Evolutionary conservation across 1,284 basidiomycete genomes (phyloP).

Genomic region (Cutaneotrichosporon sp.): DNA sequence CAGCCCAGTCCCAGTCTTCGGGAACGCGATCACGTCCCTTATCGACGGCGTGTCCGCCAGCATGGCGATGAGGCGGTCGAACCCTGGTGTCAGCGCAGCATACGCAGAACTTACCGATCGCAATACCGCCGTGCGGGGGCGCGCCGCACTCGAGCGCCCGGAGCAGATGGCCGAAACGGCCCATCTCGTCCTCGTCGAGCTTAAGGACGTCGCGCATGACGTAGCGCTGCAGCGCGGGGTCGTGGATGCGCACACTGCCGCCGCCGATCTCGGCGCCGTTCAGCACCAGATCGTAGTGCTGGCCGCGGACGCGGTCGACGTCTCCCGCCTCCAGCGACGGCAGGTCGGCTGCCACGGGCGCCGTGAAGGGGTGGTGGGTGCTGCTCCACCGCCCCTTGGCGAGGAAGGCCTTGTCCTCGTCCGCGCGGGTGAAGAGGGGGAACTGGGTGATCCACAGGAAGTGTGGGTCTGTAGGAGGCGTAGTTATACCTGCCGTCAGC

Average conservation of each 20-base stretch:
- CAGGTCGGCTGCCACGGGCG: conserved; percentile 86
- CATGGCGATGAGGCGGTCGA: conserved; percentile 38
- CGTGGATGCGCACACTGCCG: conserved; percentile 87
- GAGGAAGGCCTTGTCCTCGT: conserved; percentile 79
- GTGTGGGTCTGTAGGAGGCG: conserved; percentile 60
- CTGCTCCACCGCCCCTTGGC: conserved; percentile 82
- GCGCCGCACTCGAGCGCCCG: conserved; percentile 82
- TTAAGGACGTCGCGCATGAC: conserved; percentile 74
- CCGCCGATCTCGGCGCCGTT: conserved; percentile 92
- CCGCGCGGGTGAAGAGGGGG: conserved; percentile 83
- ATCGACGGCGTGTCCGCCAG: conserved; percentile 78
- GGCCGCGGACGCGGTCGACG: conserved; percentile 70
- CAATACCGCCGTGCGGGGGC: conserved; percentile 93
- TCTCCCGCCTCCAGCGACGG: conserved; percentile 64
- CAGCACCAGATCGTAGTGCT: conserved; percentile 96
- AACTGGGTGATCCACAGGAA: conserved; percentile 96
- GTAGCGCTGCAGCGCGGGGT: conserved; percentile 74
- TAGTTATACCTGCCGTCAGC: conserved; percentile 53
- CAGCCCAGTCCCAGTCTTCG: conserved; percentile 76
- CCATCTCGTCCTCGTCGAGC: conserved; percentile 66
- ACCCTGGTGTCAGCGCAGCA: not conserved
- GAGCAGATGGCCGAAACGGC: conserved; percentile 75
- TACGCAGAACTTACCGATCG: conserved; percentile 70
- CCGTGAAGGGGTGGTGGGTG: conserved; percentile 92
- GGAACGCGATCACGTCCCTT: conserved; percentile 93